These are phyloP conservation scores for Botrytis cinerea DNA, from an alignment of 2,329 filamentous ascomycete genomes.

Conservation along the genomic window DNA sequence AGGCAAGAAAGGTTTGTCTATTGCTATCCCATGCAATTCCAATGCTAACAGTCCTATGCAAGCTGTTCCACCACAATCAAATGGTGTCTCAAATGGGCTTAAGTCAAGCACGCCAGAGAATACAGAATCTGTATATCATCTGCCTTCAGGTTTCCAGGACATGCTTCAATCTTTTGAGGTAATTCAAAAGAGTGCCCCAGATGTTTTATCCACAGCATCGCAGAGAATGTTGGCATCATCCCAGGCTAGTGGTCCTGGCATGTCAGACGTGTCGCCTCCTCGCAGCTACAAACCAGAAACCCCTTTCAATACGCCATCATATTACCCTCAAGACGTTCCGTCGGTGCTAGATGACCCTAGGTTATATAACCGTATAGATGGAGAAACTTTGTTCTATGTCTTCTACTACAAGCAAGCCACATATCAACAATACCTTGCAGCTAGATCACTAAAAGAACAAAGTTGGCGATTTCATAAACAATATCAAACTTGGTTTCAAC, in stretches of 20 bases:
- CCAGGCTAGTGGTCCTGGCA: conserved; percentile 71
- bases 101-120: conserved; percentile 45
- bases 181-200: conserved; percentile 52
- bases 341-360: conserved; percentile 88
- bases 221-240: conserved; percentile 76
- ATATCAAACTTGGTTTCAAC: conserved; percentile 99
- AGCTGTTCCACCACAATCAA: conserved; percentile 32
- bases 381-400: conserved; percentile 95
- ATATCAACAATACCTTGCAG: conserved; percentile 92
- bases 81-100: conserved; percentile 53
- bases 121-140: conserved; percentile 83
- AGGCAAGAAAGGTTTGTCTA: conserved; percentile 48
- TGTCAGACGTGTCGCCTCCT: conserved; percentile 75
- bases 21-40: conserved; percentile 23
- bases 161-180: conserved; percentile 88
- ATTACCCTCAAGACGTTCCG: conserved; percentile 92
- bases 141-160: conserved; percentile 86
- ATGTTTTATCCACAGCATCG: conserved; percentile 57
- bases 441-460: conserved; percentile 95
- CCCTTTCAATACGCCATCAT: conserved; percentile 74
- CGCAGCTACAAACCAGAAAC: conserved; percentile 82
- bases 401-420: conserved; percentile 99
- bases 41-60: conserved; percentile 28
- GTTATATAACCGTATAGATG: conserved; percentile 86
- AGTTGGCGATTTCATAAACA: conserved; percentile 99